A percentile compares a stretch with the other conserved stretches of the same genome.
Conservation (phyloP, 805 yeast species). For the Candida odintsovae region DNA sequence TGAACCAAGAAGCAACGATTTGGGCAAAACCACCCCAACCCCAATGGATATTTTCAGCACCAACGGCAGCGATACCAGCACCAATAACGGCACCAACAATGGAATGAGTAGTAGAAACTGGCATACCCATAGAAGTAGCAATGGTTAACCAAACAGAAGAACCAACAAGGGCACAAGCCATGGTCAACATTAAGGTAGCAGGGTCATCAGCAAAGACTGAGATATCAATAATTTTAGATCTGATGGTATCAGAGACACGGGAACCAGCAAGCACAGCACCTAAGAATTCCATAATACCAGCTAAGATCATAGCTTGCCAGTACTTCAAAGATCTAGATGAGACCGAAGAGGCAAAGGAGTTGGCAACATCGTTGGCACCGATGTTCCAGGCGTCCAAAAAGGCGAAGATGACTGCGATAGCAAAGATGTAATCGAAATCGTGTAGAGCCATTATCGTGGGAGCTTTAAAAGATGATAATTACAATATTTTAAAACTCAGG, state of each 20-base stretch:
- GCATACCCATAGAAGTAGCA: conserved; percentile 65
- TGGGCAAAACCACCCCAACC: conserved; percentile 72
- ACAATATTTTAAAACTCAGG: too few relatives aligned
- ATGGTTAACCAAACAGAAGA: conserved; percentile 64
- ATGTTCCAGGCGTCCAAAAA: conserved; percentile 75
- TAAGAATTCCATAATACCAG: conserved; percentile 64
- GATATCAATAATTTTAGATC: conserved; percentile 55
- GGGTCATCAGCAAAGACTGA: conserved; percentile 46
- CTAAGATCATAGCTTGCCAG: conserved; percentile 73
- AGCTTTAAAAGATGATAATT: too few relatives aligned
- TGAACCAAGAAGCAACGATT: conserved; percentile 75
- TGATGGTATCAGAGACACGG: conserved; percentile 69
- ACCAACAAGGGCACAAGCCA: conserved; percentile 73
- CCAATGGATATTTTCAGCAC: conserved; percentile 57
- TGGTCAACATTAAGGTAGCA: conserved; percentile 66
- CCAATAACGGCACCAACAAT: conserved; percentile 75
- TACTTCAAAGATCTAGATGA: conserved; percentile 64
- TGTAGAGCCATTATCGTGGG: conserved; percentile 10
- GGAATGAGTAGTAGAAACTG: conserved; percentile 79
- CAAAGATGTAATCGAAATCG: conserved; percentile 64
- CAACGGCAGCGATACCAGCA: conserved; percentile 67
- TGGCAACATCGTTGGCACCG: conserved; percentile 80
- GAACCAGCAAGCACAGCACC: conserved; percentile 74
- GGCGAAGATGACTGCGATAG: conserved; percentile 63
- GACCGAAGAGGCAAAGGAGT: conserved; percentile 73